Evolutionary conservation across 164 flowering plant species (phyloP), one percentile per base, ranked within the genome.

Genomic region (Litsea cubeba): DNA sequence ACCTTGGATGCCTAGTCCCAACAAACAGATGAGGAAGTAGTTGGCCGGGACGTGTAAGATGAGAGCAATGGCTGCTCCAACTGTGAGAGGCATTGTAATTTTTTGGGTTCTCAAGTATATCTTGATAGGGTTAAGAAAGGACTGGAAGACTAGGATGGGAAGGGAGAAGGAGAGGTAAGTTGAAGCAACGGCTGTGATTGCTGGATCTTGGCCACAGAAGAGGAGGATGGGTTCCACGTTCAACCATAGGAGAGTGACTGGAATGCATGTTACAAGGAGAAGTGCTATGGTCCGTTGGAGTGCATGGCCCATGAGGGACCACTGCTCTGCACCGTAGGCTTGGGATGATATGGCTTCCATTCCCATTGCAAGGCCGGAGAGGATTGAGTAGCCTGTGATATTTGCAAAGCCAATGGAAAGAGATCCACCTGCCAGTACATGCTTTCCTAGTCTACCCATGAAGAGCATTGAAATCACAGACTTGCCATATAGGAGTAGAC

Each of bases 331-430:
- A 10, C 92, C 91, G 60, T 30, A 83, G 6, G 92, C 95, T 81
- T 90, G 92, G 40, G 85, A 83, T 14, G 86, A 85, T 26, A 90
- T 83, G 66, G 90, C 77, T 67, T 90, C 91, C 90, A 85, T 88
- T 75, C 95, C 95, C 82, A 85, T 76, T 35, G 91, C 80, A 0
- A 90, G 85, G 65, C 92, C 92, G 6, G 85, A 77, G 69, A 90
- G 81, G 74, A 90, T 73, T 0, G 95, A 89, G 88, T 83, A 88
- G 76, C 91, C 90, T 12, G 87, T 76, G 32, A 91, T 88, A 82
- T 91, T 91, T 51, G 93, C 90, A 8, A 91, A 79, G 49, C 87
- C 88, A 22, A 88, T 86, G 15, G 95, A 77, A 0, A 90, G 82
- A 32, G 89, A 80, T 0, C 91, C 90, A 23, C 90, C 91, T 11